A percentile compares a stretch with the other conserved stretches of the same genome.
phyloP scores from a whole-genome alignment of 169 alveolate genomes.

The Plasmodium knowlesi region DNA sequence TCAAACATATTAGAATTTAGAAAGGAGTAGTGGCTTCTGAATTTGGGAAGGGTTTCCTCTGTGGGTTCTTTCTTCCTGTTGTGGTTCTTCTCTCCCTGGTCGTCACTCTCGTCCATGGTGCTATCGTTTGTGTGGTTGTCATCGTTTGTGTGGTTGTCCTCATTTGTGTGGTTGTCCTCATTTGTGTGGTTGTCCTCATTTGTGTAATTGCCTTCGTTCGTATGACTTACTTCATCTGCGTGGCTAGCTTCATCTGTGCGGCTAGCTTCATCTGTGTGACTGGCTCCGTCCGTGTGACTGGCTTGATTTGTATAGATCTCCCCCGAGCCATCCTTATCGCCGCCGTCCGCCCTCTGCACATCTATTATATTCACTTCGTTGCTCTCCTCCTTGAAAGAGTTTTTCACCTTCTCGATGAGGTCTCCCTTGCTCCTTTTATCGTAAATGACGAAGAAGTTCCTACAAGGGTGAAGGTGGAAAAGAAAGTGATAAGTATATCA shows the following conservation, averaged over 20 bases:
- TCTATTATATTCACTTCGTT: slow-evolving; percentile 63
- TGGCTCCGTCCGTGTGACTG: background rate
- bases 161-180: background rate
- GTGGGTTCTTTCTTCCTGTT: background rate
- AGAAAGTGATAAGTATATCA: background rate
- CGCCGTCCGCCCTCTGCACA: background rate
- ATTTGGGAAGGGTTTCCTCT: background rate
- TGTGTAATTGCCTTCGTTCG: background rate
- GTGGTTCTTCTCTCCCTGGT: background rate
- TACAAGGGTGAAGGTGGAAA: background rate
- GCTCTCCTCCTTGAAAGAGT: slow-evolving; percentile 41
- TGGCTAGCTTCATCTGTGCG: background rate
- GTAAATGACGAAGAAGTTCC: slow-evolving; percentile 39
- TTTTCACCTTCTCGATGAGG: slow-evolving; percentile 35
- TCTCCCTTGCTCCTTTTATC: slow-evolving; percentile 44
- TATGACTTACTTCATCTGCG: background rate
- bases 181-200: no score
- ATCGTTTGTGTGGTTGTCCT: background rate
- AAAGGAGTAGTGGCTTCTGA: slow-evolving; percentile 53
- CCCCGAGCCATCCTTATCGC: background rate
- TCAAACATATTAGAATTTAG: slow-evolving; percentile 36
- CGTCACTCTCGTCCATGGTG: slow-evolving; percentile 4
- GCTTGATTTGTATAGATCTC: background rate
- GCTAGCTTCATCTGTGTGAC: background rate
- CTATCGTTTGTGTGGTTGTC: no score